phyloP scores from a whole-genome alignment of 257 asterid species.

The Nyctanthes arbortristis region DNA sequence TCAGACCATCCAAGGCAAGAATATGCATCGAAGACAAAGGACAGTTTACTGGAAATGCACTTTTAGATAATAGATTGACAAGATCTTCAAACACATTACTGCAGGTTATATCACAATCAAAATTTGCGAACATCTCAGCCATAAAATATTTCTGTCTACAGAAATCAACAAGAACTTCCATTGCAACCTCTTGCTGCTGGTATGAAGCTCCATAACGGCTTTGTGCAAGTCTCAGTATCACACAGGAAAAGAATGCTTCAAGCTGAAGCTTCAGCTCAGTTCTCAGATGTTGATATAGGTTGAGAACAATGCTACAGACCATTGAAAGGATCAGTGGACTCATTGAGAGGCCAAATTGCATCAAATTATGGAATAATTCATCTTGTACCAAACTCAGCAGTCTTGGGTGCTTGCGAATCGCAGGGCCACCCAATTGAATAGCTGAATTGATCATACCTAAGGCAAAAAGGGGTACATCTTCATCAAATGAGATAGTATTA shows the following conservation, averaged over 20 bases:
- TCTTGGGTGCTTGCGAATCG: constrained; percentile 71
- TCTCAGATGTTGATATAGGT: constrained; percentile 91
- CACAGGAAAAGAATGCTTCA: constrained; percentile 79
- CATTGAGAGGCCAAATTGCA: constrained; percentile 92
- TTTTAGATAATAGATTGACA: constrained; percentile 77
- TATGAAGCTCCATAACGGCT: constrained; percentile 83
- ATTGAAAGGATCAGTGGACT: constrained; percentile 94
- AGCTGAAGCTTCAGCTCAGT: constrained; percentile 75
- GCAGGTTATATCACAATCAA: constrained; percentile 87
- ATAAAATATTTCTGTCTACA: constrained; percentile 88
- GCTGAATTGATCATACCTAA: constrained; percentile 87
- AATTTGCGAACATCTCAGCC: constrained; percentile 84
- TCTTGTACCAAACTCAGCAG: constrained; percentile 81
- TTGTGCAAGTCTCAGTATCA: constrained; percentile 77
- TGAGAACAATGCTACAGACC: constrained; percentile 88
- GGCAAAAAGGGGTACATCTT: constrained; percentile 95
- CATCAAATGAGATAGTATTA: constrained; percentile 81
- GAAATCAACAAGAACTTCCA: constrained; percentile 91
- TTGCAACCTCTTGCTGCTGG: constrained; percentile 93
- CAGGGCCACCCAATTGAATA: constrained; percentile 80
- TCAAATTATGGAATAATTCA: constrained; percentile 74
- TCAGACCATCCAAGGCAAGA: constrained; percentile 90
- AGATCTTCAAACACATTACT: constrained; percentile 81
- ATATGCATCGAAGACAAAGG: constrained; percentile 84
- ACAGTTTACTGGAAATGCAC: constrained; percentile 87